phyloP scores from a whole-genome alignment of 371 early-diverging fungal genomes.

The Apophysomyces elegans region DNA sequence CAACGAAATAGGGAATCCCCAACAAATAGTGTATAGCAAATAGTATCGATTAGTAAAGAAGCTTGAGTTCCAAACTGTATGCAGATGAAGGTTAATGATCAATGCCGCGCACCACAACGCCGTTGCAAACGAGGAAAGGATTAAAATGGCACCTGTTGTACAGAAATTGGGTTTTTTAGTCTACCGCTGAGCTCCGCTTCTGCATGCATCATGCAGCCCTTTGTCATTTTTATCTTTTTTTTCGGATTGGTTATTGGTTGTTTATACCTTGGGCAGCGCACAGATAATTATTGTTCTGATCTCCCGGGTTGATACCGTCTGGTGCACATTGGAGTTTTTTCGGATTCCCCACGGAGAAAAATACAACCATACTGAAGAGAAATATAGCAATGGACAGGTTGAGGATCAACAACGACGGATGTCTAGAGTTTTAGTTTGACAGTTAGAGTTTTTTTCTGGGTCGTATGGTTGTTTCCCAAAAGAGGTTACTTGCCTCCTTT shows the following conservation, averaged over 20 bases:
- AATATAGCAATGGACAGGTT: conserved; percentile 56
- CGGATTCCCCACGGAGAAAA: conserved; percentile 54
- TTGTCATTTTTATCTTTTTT: background rate
- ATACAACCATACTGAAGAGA: conserved; percentile 50
- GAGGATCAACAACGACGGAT: conserved; percentile 62
- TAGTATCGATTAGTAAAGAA: conserved; percentile 56
- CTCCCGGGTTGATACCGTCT: conserved; percentile 40
- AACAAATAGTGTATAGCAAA: conserved; percentile 56
- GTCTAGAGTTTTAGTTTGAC: conserved; percentile 22
- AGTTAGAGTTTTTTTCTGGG: background rate
- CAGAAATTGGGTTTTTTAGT: background rate
- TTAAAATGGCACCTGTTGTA: conserved; percentile 45
- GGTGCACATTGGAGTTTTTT: conserved; percentile 52
- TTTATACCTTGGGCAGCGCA: conserved; percentile 60
- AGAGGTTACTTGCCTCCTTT: conserved; percentile 30
- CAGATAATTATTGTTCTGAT: conserved; percentile 57
- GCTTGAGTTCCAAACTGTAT: conserved; percentile 64
- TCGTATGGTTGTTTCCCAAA: background rate
- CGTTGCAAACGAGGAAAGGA: conserved; percentile 56
- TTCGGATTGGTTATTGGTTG: background rate
- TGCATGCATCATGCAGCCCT: conserved; percentile 6
- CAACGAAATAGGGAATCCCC: conserved; percentile 55
- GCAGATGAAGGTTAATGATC: conserved; percentile 60
- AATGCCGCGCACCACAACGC: conserved; percentile 61
- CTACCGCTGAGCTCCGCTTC: conserved; percentile 3